Base-by-base conservation (phyloP, 140 eudicot genomes). In the Ambrosia hybrid region DNA sequence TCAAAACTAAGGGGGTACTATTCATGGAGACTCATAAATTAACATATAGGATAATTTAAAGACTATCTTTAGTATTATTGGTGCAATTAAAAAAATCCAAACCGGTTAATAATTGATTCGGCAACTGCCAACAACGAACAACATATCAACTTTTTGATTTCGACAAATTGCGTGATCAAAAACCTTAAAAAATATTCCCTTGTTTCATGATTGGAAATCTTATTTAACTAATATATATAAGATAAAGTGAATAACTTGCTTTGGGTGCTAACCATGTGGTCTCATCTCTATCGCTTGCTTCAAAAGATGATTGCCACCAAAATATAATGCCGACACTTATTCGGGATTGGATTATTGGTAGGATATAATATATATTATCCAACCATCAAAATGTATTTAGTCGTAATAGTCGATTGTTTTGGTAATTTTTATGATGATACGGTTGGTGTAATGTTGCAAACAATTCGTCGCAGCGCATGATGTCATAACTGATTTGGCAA, bases 61-160 rank as follows among this genome's bases (percentile, higher is more conserved):
- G n/a, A 3, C 34, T 38, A 36, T 38, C 39, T 38, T 9, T 41
- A 13, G 6, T 58, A 21, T 41, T 45, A 57, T 15, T 73, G 53
- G 72, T 74, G 46, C 64, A 8, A 16, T 16, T 52, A 74, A 65
- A 41, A 64, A 64, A 74, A 59, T 53, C 53, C 57, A 21, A 52
- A 64, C n/a, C 21, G 65, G n/a, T 17, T 39, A 55, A 75, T 75
- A 53, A 75, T 75, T 66, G 73, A 74, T 74, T 65, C 16, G 46
- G 72, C 77, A 78, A 78, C 82, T 51, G 46, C 62, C 71, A 77
- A 57, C 77, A 77, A 78, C 82, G 77, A 71, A 63, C 75, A 77
- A 16, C 34, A 52, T 52, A 77, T 51, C 76, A 10, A 64, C 60
- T 12, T 71, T 51, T 65, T 70, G 72, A 62, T 34, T 12, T 39